These are phyloP conservation scores for Mycena vitilis DNA, from an alignment of 768 basidiomycete genomes.

Conservation along the genomic window DNA sequence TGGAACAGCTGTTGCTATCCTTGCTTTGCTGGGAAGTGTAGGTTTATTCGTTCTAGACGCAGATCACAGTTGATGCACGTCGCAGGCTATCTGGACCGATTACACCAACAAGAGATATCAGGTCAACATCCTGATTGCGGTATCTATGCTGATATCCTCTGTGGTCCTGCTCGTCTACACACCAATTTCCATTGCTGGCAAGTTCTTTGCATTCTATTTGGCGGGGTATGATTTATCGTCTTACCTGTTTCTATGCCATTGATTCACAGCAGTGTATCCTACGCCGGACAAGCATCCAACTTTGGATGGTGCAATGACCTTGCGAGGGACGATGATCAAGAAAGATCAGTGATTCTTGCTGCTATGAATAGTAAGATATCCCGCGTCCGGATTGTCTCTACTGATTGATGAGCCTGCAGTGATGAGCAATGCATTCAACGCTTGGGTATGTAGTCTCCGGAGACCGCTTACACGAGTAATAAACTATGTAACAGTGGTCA, in stretches of 20 bases:
- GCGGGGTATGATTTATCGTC: constrained; percentile 36
- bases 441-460: constrained; percentile 24
- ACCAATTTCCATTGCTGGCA: constrained; percentile 59
- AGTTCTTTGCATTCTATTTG: constrained; percentile 82
- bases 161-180: constrained; percentile 34
- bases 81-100: constrained; percentile 62
- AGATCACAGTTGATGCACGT: neutral
- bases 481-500: constrained; percentile 57
- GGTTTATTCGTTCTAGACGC: neutral
- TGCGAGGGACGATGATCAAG: constrained; percentile 76
- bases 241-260: neutral
- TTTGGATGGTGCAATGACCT: constrained; percentile 89
- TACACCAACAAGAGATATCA: constrained; percentile 47
- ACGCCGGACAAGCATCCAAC: constrained; percentile 81
- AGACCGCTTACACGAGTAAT: neutral
- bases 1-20: constrained; percentile 72
- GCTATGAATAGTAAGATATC: constrained; percentile 72
- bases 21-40: constrained; percentile 58
- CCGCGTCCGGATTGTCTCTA: neutral
- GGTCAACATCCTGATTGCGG: constrained; percentile 34
- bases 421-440: constrained; percentile 38
- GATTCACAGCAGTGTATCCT: constrained; percentile 73
- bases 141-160: constrained; percentile 32
- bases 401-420: constrained; percentile 18
- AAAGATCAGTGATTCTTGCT: constrained; percentile 75